A percentile compares a stretch with the other conserved stretches of the same genome.
Evolutionary conservation across 768 basidiomycete genomes (phyloP).

Genomic region (Boletellus ananiceps): DNA sequence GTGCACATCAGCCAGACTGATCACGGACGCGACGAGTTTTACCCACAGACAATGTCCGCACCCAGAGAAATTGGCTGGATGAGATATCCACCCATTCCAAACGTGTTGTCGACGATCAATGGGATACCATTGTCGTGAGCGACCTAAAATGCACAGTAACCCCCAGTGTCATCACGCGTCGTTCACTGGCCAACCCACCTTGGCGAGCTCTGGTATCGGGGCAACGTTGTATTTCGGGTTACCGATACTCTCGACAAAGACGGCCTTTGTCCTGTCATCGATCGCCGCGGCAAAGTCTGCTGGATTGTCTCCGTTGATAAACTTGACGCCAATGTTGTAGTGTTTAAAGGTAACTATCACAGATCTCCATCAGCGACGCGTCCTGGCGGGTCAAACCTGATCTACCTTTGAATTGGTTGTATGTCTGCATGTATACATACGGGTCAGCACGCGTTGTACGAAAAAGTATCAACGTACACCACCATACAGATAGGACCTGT

Average conservation of each 20-base stretch:
- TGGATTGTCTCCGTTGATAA: slow-evolving; percentile 44
- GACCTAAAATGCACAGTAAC: slow-evolving; percentile 35
- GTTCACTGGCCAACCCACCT: slow-evolving; percentile 9
- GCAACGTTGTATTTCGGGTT: slow-evolving; percentile 58
- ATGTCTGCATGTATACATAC: slow-evolving; percentile 6
- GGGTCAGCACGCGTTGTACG: neutral
- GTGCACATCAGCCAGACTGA: neutral
- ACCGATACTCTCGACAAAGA: slow-evolving; percentile 58
- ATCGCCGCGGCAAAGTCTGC: slow-evolving; percentile 48
- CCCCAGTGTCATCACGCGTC: neutral
- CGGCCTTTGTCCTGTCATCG: slow-evolving; percentile 55
- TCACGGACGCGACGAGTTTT: neutral
- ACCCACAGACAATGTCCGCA: slow-evolving; percentile 68
- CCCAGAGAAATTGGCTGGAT: slow-evolving; percentile 67
- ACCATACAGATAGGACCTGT: slow-evolving; percentile 18
- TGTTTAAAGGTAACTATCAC: no score
- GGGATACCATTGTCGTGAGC: slow-evolving; percentile 73
- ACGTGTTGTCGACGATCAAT: slow-evolving; percentile 78
- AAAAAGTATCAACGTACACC: slow-evolving; percentile 6
- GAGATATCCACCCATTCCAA: slow-evolving; percentile 69
- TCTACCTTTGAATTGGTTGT: slow-evolving; percentile 19
- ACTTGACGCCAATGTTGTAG: slow-evolving; percentile 43
- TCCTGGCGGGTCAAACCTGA: neutral
- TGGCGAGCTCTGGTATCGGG: slow-evolving; percentile 51
- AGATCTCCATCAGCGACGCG: neutral